These are phyloP conservation scores for Persicaria maculosa DNA, from an alignment of 148 eudicot genomes.

Conservation along the genomic window DNA sequence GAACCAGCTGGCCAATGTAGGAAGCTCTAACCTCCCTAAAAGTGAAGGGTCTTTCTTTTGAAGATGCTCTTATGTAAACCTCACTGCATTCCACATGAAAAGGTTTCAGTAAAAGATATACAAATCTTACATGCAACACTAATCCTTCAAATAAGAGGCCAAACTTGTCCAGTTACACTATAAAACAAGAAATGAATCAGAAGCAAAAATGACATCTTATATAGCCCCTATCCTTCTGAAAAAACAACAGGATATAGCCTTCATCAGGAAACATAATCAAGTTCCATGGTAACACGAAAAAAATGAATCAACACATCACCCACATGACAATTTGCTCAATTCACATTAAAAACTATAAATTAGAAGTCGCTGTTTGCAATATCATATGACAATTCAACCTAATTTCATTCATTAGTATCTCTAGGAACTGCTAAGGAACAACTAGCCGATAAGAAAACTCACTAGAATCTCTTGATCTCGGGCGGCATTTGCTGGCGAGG, in stretches of 20 bases:
- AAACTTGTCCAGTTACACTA: not conserved
- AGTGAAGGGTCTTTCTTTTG: slow-evolving; percentile 84
- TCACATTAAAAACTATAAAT: not conserved
- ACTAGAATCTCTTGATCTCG: slow-evolving; percentile 85
- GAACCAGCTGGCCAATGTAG: slow-evolving; percentile 86
- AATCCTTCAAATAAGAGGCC: not conserved
- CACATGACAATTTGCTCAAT: not conserved
- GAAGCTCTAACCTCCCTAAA: slow-evolving; percentile 95
- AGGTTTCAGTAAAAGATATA: not conserved
- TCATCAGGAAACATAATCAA: not conserved
- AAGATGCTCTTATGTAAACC: slow-evolving; percentile 78
- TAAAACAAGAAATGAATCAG: not conserved
- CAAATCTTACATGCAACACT: not conserved
- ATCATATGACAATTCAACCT: not conserved
- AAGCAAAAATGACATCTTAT: not conserved
- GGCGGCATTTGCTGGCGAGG: slow-evolving; percentile 83
- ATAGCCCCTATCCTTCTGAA: not conserved
- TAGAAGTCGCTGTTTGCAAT: not conserved
- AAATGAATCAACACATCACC: not conserved
- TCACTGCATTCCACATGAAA: slow-evolving; percentile 45
- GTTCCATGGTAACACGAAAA: too few relatives aligned
- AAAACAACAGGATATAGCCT: not conserved
- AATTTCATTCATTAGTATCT: not conserved
- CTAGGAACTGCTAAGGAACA: not conserved
- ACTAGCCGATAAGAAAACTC: slow-evolving; percentile 19